Conservation (phyloP, 2,329 filamentous ascomycete genomes). For the Diatrype stigma region DNA sequence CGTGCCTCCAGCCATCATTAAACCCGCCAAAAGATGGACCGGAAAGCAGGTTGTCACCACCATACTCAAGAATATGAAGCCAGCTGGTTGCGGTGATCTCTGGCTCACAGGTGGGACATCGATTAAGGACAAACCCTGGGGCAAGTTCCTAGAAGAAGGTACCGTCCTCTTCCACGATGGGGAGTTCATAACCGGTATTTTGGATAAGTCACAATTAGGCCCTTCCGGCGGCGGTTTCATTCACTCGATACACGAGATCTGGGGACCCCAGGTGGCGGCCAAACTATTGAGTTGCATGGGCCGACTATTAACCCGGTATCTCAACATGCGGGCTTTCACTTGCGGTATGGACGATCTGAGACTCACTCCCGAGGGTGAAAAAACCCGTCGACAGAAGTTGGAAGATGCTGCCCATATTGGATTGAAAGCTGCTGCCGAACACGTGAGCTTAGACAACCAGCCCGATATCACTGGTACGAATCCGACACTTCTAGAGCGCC, state of each 20-base stretch:
- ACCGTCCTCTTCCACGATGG: slow-evolving; percentile 79
- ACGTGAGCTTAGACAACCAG: slow-evolving; percentile 74
- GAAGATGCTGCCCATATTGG: slow-evolving; percentile 65
- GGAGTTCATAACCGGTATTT: slow-evolving; percentile 82
- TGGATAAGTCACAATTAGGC: slow-evolving; percentile 94
- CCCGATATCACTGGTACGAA: slow-evolving; percentile 54
- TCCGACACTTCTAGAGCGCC: slow-evolving; percentile 66
- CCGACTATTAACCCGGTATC: slow-evolving; percentile 79
- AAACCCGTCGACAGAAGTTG: slow-evolving; percentile 63
- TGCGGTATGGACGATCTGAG: slow-evolving; percentile 96
- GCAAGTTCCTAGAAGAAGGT: slow-evolving; percentile 68
- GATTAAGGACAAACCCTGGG: slow-evolving; percentile 78
- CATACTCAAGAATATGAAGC: slow-evolving; percentile 87
- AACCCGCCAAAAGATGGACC: slow-evolving; percentile 81
- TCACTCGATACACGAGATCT: slow-evolving; percentile 89
- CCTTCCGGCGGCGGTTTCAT: slow-evolving; percentile 82
- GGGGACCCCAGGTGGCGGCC: slow-evolving; percentile 82
- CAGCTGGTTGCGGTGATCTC: slow-evolving; percentile 68
- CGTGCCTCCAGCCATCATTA: slow-evolving; percentile 75
- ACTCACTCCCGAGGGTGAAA: slow-evolving; percentile 76
- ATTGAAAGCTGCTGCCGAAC: slow-evolving; percentile 75
- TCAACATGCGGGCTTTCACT: slow-evolving; percentile 92
- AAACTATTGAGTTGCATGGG: slow-evolving; percentile 86
- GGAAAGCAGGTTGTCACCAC: slow-evolving; percentile 95
- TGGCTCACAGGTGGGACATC: slow-evolving; percentile 77